These are phyloP conservation scores for Aspergillus sclerotiicarbonarius DNA, from an alignment of 495 filamentous ascomycete species.

Conservation along the genomic window DNA sequence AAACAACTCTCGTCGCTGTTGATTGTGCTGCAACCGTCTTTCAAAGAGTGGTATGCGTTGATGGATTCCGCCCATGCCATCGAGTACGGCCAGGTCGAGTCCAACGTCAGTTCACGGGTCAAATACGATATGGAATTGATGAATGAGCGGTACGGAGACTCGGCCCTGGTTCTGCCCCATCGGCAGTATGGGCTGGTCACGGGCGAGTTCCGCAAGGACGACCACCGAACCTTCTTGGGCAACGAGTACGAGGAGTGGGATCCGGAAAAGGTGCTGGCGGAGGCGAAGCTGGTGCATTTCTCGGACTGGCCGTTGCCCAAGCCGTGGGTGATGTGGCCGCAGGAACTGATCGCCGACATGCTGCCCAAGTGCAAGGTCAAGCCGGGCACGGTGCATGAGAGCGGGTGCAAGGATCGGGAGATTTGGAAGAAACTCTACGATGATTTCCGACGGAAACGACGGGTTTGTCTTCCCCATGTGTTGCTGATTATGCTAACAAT, in stretches of 20 bases:
- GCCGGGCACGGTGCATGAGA: constrained; percentile 42
- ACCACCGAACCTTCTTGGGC: constrained; percentile 64
- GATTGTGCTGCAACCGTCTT: constrained; percentile 63
- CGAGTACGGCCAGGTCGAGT: constrained; percentile 35
- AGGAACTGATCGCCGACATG: constrained; percentile 50
- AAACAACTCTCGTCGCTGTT: constrained; percentile 59
- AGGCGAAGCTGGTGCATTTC: constrained; percentile 79
- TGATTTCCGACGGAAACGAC: constrained; percentile 61
- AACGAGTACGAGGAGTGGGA: constrained; percentile 66
- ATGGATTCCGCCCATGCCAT: constrained; percentile 36
- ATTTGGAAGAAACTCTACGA: constrained; percentile 71
- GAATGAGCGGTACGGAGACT: constrained; percentile 65
- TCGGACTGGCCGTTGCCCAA: constrained; percentile 80
- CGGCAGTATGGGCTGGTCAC: constrained; percentile 67
- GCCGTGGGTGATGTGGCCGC: constrained; percentile 68
- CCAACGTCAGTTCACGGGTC: constrained; percentile 27
- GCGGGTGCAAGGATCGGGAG: constrained; percentile 60
- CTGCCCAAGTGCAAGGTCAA: constrained; percentile 59
- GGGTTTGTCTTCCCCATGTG: constrained; percentile 51
- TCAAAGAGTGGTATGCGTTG: constrained; percentile 51
- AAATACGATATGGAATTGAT: constrained; percentile 72
- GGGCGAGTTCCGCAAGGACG: constrained; percentile 63
- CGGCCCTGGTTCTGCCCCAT: constrained; percentile 72
- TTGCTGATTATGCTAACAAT: not conserved
- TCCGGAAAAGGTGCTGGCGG: constrained; percentile 55